These are phyloP conservation scores for Hymenoscyphus occultus DNA, from an alignment of 2,329 filamentous ascomycete genomes.

Conservation along the genomic window DNA sequence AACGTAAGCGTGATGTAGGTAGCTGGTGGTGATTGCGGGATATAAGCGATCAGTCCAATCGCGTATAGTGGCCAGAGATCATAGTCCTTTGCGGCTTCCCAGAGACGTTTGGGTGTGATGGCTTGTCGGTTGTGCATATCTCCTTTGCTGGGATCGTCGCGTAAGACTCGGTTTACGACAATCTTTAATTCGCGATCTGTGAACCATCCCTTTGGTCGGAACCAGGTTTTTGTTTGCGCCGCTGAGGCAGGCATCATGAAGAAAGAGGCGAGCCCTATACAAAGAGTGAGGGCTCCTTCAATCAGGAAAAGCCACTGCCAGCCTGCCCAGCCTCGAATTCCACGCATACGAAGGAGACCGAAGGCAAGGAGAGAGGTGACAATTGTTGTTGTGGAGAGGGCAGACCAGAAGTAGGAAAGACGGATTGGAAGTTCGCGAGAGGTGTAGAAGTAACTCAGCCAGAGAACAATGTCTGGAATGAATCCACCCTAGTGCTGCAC, in stretches of 20 bases:
- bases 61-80: conserved; percentile 56
- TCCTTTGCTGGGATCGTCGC: conserved; percentile 50
- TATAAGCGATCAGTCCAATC: conserved; percentile 48
- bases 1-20: conserved; percentile 56
- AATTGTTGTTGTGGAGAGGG: conserved; percentile 45
- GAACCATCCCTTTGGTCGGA: conserved; percentile 62
- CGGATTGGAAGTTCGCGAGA: conserved; percentile 65
- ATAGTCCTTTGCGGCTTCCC: conserved; percentile 54
- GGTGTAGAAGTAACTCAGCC: conserved; percentile 74
- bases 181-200: conserved; percentile 62
- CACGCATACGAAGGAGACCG: conserved; percentile 51
- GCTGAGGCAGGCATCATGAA: conserved; percentile 60
- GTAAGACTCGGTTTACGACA: conserved; percentile 58
- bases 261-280: conserved; percentile 51
- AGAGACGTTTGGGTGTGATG: conserved; percentile 49
- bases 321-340: conserved; percentile 48
- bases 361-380: conserved; percentile 54
- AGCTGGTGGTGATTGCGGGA: conserved; percentile 47
- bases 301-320: conserved; percentile 57
- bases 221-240: conserved; percentile 53
- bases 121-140: conserved; percentile 60
- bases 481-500: conserved; percentile 49
- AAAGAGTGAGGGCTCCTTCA: conserved; percentile 52
- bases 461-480: conserved; percentile 63
- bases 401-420: conserved; percentile 68